A percentile compares a stretch with the other conserved stretches of the same genome.
Conservation (phyloP, 192 early-diverging fungal genomes). For the Coemansia sp. region DNA sequence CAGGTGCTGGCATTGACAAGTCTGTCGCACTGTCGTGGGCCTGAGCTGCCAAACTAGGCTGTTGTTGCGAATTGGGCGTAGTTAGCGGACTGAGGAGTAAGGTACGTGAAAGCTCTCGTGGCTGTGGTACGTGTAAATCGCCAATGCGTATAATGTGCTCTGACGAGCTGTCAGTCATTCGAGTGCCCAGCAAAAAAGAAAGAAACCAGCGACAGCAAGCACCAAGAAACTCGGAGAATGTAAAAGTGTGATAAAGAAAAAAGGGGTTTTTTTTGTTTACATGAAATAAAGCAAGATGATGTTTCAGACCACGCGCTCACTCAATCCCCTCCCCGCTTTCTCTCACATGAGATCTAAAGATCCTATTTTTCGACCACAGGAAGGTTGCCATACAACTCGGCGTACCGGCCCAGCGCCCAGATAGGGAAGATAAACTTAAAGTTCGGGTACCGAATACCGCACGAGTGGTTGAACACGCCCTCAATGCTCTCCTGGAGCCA, state of each 20-base stretch:
- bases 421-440: slow-evolving; percentile 92
- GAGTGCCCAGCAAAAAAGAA: neutral
- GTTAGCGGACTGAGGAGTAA: slow-evolving; percentile 22
- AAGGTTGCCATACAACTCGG: slow-evolving; percentile 66
- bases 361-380: slow-evolving; percentile 26
- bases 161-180: slow-evolving; percentile 26
- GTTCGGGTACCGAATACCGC: slow-evolving; percentile 85
- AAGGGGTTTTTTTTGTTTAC: neutral
- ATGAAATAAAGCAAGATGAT: neutral
- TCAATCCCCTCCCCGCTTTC: neutral
- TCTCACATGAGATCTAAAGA: neutral
- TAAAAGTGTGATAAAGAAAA: neutral
- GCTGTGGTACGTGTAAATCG: slow-evolving; percentile 3
- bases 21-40: neutral
- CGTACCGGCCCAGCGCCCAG: slow-evolving; percentile 87
- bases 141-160: slow-evolving; percentile 15
- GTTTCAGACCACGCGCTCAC: neutral
- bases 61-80: neutral
- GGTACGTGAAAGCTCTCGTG: slow-evolving; percentile 7
- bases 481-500: slow-evolving; percentile 98
- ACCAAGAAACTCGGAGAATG: neutral
- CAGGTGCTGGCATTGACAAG: neutral
- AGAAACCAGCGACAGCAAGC: neutral
- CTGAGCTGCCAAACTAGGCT: neutral
- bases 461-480: slow-evolving; percentile 96